These are phyloP conservation scores for Fabrea salina DNA, from an alignment of 169 alveolate genomes.

Conservation along the genomic window DNA sequence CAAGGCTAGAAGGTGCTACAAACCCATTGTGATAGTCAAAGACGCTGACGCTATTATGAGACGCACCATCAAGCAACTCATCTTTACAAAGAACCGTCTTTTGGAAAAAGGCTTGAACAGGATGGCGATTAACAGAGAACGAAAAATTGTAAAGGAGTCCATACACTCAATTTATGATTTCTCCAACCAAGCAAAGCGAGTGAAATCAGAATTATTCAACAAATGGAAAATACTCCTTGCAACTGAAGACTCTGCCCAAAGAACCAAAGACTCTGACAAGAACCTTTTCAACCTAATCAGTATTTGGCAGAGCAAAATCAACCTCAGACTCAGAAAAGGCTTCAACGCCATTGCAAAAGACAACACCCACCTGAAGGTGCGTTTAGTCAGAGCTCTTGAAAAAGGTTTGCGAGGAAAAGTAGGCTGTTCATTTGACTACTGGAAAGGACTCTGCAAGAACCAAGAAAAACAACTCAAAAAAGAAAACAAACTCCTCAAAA, in stretches of 20 bases:
- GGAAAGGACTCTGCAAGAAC: neutral
- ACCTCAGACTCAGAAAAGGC: neutral
- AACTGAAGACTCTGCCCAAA: too few relatives aligned
- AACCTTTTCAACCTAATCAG: too few relatives aligned
- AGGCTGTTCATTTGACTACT: neutral
- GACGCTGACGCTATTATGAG: constrained; percentile 32
- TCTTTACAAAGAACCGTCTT: too few relatives aligned
- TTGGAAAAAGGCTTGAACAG: too few relatives aligned
- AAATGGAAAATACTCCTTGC: too few relatives aligned
- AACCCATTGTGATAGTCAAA: constrained; percentile 19
- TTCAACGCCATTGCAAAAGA: constrained; percentile 1
- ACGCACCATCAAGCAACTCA: neutral
- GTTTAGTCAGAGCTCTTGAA: neutral
- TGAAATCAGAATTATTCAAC: too few relatives aligned
- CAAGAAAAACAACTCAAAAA: neutral
- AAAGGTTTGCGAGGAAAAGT: neutral
- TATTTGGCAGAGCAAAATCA: neutral
- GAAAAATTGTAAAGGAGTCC: too few relatives aligned
- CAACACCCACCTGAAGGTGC: neutral
- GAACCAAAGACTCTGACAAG: too few relatives aligned
- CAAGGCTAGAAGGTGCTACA: neutral
- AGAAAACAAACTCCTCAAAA: neutral
- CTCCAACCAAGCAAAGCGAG: too few relatives aligned
- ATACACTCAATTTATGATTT: too few relatives aligned
- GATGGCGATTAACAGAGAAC: too few relatives aligned